These are phyloP conservation scores for Chrysosporium keratinophilum DNA, from an alignment of 2,329 filamentous ascomycete genomes.

Conservation along the genomic window DNA sequence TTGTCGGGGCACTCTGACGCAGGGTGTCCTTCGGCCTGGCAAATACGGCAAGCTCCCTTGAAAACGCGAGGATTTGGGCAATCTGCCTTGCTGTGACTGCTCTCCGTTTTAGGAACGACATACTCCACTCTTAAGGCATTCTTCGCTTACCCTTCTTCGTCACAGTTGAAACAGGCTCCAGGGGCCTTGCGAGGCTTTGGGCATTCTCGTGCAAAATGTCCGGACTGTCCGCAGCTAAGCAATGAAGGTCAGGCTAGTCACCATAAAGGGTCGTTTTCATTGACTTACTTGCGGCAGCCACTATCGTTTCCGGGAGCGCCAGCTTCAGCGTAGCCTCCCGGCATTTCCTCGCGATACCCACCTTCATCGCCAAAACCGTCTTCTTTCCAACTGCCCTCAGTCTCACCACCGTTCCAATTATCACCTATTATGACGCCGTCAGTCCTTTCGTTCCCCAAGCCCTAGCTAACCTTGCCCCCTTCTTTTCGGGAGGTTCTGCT, in stretches of 20 bases:
- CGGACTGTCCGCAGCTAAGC: constrained; percentile 25
- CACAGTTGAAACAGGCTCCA: constrained; percentile 39
- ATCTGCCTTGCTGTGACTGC: constrained; percentile 35
- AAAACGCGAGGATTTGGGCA: constrained; percentile 40
- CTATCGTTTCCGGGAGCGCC: constrained; percentile 18
- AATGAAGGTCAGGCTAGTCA: background rate
- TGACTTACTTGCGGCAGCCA: constrained; percentile 31
- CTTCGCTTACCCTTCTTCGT: constrained; percentile 32
- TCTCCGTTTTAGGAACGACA: constrained; percentile 7
- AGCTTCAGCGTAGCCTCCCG: constrained; percentile 7
- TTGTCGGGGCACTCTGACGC: constrained; percentile 37
- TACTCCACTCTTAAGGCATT: background rate
- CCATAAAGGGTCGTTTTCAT: background rate
- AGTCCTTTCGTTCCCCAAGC: background rate
- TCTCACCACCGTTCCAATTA: constrained; percentile 4
- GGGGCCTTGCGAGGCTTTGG: constrained; percentile 31
- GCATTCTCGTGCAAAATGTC: constrained; percentile 36
- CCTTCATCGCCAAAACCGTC: constrained; percentile 8
- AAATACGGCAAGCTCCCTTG: constrained; percentile 38
- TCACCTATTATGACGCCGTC: background rate
- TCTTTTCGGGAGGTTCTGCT: too few species aligned
- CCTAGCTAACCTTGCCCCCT: background rate
- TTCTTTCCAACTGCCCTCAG: constrained; percentile 11
- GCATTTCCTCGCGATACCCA: constrained; percentile 8
- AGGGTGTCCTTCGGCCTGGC: constrained; percentile 39